phyloP scores from a whole-genome alignment of 1,284 basidiomycete species.

The Cryptococcus deneoformans region DNA sequence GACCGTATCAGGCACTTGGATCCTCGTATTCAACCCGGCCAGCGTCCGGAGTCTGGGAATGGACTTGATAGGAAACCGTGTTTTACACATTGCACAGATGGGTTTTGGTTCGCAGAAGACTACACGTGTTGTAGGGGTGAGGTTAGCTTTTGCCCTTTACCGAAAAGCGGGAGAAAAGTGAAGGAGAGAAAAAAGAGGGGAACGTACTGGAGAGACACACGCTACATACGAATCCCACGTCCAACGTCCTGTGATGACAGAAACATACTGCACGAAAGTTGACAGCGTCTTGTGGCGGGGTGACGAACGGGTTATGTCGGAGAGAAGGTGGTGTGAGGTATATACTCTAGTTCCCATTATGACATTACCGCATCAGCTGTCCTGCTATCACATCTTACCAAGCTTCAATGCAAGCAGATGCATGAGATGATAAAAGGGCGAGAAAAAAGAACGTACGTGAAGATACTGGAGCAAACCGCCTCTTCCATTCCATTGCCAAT shows the following conservation, averaged over 20 bases:
- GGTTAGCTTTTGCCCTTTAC: background rate
- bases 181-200: background rate
- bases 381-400: too few relatives aligned
- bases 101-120: constrained; percentile 92
- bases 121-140: constrained; percentile 41
- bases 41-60: constrained; percentile 66
- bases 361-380: too few relatives aligned
- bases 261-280: constrained; percentile 98
- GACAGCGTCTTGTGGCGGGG: constrained; percentile 90
- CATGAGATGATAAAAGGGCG: background rate
- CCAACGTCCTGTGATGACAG: constrained; percentile 95
- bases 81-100: constrained; percentile 88
- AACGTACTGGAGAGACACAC: constrained; percentile 87
- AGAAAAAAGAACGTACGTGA: constrained; percentile 56
- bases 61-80: constrained; percentile 89
- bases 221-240: constrained; percentile 96
- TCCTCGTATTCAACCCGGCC: constrained; percentile 32
- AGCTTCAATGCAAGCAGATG: constrained; percentile 1
- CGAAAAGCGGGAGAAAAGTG: background rate
- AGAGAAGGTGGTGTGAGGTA: constrained; percentile 82
- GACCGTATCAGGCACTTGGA: constrained; percentile 38
- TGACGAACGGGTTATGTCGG: constrained; percentile 66
- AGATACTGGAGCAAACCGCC: constrained; percentile 85
- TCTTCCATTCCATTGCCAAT: constrained; percentile 67
- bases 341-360: constrained; percentile 56